Base-by-base conservation (phyloP, 495 filamentous ascomycete genomes). In the Aspergillus bertholletiae region DNA sequence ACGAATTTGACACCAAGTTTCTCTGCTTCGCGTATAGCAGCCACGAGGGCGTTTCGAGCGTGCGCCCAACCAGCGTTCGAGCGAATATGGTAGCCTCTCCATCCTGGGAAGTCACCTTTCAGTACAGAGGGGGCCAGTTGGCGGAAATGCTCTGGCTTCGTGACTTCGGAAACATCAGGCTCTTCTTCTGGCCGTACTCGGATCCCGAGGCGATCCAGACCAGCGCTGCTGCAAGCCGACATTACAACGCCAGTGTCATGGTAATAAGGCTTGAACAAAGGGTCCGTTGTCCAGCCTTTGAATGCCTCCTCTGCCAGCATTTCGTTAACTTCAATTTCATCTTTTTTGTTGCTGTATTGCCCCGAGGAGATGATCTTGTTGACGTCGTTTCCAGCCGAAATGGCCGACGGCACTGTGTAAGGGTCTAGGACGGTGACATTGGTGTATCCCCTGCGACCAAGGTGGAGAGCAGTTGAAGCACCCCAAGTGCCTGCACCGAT, bases 381-480 rank as follows among this genome's bases (percentile, higher is more conserved):
- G 3, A 80, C 49, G 45, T 79, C 76, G 45, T 76, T 73, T 9
- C 74, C 74, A 9, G 76, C 75, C 20, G 74, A 69, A 21, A 74
- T 74, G 13, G 68, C 58, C 0, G 71, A 77, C 9, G 78, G 78
- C 32, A 75, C 56, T 1, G 59, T 57, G 47, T 75, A 70, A 12
- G 65, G 56, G 56, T 81, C 77, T 12, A 78, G 66, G 15, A 79
- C 76, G 9, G 67, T 74, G 28, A 80, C 67, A 41, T 74, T 68
- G 17, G 52, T 69, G 59, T 76, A 75, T 24, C 75, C 75, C 32
- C 71, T 63, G 12, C 76, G 69, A 24, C 71, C 68, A 5, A 80
- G 64, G 51, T 79, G 68, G 30, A 78, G 66, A 7, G 76, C 77
- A 3, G 74, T 77, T 12, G 72, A 74, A 23, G 65, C 69, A 12